A percentile compares a stretch with the other conserved stretches of the same genome.
These are phyloP conservation scores for Aphanoascus verrucosus DNA, from an alignment of 2,329 filamentous ascomycete genomes.

Conservation along the genomic window DNA sequence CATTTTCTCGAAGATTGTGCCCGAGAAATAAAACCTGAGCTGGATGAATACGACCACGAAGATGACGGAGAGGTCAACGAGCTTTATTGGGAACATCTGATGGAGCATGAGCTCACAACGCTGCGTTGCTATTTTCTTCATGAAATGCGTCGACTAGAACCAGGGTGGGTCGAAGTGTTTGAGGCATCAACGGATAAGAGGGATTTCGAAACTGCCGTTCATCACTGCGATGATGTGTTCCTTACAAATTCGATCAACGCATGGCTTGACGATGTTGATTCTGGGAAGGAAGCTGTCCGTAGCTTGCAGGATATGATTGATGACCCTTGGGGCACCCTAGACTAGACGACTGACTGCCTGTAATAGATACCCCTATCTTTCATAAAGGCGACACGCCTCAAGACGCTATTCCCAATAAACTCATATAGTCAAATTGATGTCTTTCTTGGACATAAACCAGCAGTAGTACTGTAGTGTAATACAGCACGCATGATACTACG, in stretches of 20 bases:
- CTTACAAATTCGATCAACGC: neutral
- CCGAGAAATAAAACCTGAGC: constrained; percentile 1
- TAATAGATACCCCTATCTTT: too few relatives aligned
- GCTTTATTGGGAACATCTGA: constrained; percentile 11
- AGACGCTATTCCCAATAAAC: too few relatives aligned
- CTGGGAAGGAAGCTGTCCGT: neutral
- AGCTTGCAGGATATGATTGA: neutral
- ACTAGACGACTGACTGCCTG: too few relatives aligned
- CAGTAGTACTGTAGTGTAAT: too few relatives aligned
- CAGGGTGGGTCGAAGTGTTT: constrained; percentile 9
- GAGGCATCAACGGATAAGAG: neutral
- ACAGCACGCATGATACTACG: too few relatives aligned
- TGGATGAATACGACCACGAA: neutral
- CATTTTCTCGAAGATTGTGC: constrained; percentile 24
- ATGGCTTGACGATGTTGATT: constrained; percentile 7
- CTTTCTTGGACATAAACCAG: too few relatives aligned
- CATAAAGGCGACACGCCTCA: too few relatives aligned
- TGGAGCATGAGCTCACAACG: constrained; percentile 12
- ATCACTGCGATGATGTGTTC: constrained; percentile 6
- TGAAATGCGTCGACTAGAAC: constrained; percentile 8
- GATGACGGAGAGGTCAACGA: constrained; percentile 7
- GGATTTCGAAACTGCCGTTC: constrained; percentile 10
- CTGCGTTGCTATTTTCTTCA: constrained; percentile 10
- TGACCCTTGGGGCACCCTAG: too few relatives aligned
- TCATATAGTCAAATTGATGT: too few relatives aligned